Percentiles rank a stretch among this genome's conserved stretches.
Evolutionary conservation across 352 stramenopile species (phyloP).

Genomic region (Globisporangium paddicum): DNA sequence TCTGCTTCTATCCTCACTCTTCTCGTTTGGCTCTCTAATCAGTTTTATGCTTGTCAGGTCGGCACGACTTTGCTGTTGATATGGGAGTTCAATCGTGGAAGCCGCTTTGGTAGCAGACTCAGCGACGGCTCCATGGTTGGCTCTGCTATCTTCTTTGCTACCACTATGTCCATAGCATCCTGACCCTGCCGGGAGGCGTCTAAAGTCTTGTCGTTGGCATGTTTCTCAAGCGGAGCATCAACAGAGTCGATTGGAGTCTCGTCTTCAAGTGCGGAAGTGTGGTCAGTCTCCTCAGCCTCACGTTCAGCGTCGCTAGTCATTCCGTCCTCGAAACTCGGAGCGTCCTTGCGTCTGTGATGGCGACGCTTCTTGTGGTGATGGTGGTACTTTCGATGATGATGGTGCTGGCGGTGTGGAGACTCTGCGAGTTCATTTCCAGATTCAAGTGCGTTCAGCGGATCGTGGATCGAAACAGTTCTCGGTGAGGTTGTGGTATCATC

Average conservation of each 20-base stretch:
- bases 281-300: background rate
- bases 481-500: background rate
- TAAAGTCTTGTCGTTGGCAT: background rate
- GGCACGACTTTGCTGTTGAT: slow-evolving; percentile 15
- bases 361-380: slow-evolving; percentile 4
- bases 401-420: background rate
- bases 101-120: background rate
- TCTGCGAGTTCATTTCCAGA: background rate
- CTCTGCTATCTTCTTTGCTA: slow-evolving; percentile 1
- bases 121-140: background rate
- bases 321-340: background rate
- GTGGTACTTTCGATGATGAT: background rate
- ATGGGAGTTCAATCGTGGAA: slow-evolving; percentile 2
- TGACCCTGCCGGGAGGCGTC: background rate
- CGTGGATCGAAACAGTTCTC: background rate
- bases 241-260: background rate
- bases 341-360: background rate
- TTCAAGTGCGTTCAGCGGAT: background rate
- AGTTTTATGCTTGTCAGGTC: slow-evolving; percentile 1
- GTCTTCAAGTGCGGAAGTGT: background rate
- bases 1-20: background rate
- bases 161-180: background rate
- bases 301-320: background rate
- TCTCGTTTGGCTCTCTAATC: background rate
- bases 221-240: background rate